Evolutionary conservation across 257 asterid species (phyloP), one percentile per base, ranked within the genome.

Genomic region (Voacanga thouarsii): DNA sequence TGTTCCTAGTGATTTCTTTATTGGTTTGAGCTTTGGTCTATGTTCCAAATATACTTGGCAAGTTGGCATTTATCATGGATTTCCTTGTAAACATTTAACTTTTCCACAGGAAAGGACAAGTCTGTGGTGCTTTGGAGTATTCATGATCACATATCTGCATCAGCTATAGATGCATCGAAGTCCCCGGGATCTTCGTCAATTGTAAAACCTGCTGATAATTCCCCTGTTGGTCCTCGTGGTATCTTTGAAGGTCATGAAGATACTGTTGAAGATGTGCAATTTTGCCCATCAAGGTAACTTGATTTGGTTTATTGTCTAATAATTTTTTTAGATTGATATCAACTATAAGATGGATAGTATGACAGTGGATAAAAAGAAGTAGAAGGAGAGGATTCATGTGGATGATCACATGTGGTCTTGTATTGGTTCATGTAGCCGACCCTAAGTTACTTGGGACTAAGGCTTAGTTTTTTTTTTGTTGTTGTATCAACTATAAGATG

Each of bases 241-340:
- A 77, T 92, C 76, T 96, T 96, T 82, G 87, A 85, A 55, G 99
- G 99, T 77, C 99, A 94, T 82, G 86, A 76, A 70, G 99, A 94
- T 77, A 94, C 99, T 59, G 99, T 94, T 80, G 99, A 92, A 86
- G 99, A 94, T 81, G 97, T 94, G 81, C 99, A 94, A 80, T 94
- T 94, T 81, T 94, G 98, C 86, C 99, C 99, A 37, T 88, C 97
- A 66, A 96, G 99, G 99, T 96, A 87, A 84, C 72, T 75, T 65
- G 43, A 71, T 39, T 67, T 2, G 16, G 16, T 53, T 15, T 68
- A 26, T 75, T 71, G 76, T 53, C 44, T 53, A 57, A 28, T 74
- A 59, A 28, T 74, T 78, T 15, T 49, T 65, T 28, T 57, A 26
- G 67, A 41, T 41, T 23, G 66, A 21, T 33, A 15, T 50, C 44